Evolutionary conservation across 2,329 filamentous ascomycete genomes (phyloP).

Genomic region (Colletotrichum phormii): DNA sequence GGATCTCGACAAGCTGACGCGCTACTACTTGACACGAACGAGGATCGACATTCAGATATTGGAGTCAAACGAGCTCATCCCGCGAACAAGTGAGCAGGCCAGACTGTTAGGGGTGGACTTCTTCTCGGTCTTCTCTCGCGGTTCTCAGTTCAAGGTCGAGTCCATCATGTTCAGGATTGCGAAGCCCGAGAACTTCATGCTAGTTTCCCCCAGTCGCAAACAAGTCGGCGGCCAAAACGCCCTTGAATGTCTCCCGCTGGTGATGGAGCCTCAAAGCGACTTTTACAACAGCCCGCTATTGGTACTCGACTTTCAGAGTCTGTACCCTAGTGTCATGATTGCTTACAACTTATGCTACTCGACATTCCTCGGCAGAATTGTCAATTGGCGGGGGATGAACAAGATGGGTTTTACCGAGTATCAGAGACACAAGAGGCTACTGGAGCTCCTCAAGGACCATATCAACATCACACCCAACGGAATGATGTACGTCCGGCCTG

Average conservation of each 20-base stretch:
- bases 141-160: constrained; percentile 98
- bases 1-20: constrained; percentile 79
- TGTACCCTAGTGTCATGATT: constrained; percentile 99
- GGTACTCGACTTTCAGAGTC: constrained; percentile 93
- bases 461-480: constrained; percentile 96
- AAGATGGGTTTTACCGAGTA: constrained; percentile 97
- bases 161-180: constrained; percentile 99
- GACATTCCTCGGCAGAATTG: constrained; percentile 89
- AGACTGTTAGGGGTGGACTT: constrained; percentile 94
- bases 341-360: constrained; percentile 99
- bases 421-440: constrained; percentile 77
- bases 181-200: constrained; percentile 93
- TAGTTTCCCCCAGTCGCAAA: constrained; percentile 89
- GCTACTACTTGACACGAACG: constrained; percentile 81
- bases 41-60: constrained; percentile 90
- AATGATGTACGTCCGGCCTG: constrained; percentile 91
- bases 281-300: constrained; percentile 92
- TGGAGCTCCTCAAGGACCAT: constrained; percentile 83
- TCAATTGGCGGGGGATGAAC: constrained; percentile 88
- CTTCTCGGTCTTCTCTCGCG: constrained; percentile 93
- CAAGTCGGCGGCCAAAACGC: constrained; percentile 96
- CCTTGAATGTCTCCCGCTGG: constrained; percentile 90
- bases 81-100: constrained; percentile 93
- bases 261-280: constrained; percentile 96
- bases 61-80: constrained; percentile 87